Conservation (phyloP, 805 yeast genomes). For the Zygosaccharomyces siamensis region DNA sequence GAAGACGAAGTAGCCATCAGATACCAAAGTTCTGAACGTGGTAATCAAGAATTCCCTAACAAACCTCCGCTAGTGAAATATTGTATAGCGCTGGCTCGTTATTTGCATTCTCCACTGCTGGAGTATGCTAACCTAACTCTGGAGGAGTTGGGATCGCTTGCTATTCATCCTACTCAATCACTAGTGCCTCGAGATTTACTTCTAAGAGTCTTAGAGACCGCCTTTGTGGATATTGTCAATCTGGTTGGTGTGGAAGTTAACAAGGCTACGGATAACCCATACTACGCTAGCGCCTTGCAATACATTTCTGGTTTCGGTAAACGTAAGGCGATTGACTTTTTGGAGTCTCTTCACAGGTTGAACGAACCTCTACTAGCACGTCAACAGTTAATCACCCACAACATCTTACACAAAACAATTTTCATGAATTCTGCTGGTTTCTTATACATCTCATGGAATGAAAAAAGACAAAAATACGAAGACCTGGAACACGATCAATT, state of each 20-base stretch:
- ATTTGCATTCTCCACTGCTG: slow-evolving; percentile 84
- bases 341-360: slow-evolving; percentile 65
- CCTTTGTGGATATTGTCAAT: slow-evolving; percentile 84
- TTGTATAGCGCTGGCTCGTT: slow-evolving; percentile 85
- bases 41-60: slow-evolving; percentile 75
- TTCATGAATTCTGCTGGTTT: slow-evolving; percentile 92
- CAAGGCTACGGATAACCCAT: slow-evolving; percentile 69
- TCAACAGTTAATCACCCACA: slow-evolving; percentile 77
- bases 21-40: slow-evolving; percentile 74
- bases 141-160: slow-evolving; percentile 63
- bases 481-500: slow-evolving; percentile 69
- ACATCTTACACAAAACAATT: slow-evolving; percentile 70
- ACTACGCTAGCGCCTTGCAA: slow-evolving; percentile 64
- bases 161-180: slow-evolving; percentile 69
- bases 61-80: slow-evolving; percentile 76
- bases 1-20: slow-evolving; percentile 91
- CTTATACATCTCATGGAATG: slow-evolving; percentile 65
- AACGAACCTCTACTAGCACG: slow-evolving; percentile 61
- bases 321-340: slow-evolving; percentile 82
- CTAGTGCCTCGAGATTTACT: slow-evolving; percentile 61
- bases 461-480: slow-evolving; percentile 40
- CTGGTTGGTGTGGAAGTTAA: slow-evolving; percentile 92
- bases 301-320: slow-evolving; percentile 92
- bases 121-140: slow-evolving; percentile 76
- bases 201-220: slow-evolving; percentile 64